Conservation (phyloP, 768 basidiomycete genomes). For the Favolaschia claudopus region DNA sequence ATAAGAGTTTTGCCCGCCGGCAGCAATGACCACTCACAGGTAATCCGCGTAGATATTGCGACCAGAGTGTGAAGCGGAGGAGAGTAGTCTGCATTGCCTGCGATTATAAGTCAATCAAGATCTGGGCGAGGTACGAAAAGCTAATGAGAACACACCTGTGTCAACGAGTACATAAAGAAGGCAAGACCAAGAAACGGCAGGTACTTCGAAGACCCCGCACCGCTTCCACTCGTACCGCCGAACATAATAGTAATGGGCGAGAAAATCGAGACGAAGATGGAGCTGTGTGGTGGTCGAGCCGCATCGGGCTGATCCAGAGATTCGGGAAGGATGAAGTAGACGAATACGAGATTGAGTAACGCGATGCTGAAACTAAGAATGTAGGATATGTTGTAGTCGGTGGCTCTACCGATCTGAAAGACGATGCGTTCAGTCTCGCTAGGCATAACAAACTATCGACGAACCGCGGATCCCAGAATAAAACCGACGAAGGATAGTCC, state of each 20-base stretch:
- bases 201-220: background rate
- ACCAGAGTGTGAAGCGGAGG: background rate
- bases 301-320: background rate
- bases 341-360: background rate
- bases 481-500: conserved; percentile 1
- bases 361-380: conserved; percentile 1
- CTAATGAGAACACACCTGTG: background rate
- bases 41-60: background rate
- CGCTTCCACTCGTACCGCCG: too few relatives aligned
- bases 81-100: background rate
- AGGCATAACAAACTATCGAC: background rate
- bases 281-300: background rate
- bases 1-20: background rate
- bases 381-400: background rate
- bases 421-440: background rate
- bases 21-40: background rate
- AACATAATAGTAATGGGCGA: conserved; percentile 4
- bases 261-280: conserved; percentile 2
- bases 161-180: conserved; percentile 9
- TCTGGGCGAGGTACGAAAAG: too few relatives aligned
- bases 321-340: conserved; percentile 7
- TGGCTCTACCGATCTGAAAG: conserved; percentile 8
- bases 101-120: background rate
- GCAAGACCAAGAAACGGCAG: conserved; percentile 2
- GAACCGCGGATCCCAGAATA: background rate